Percentiles rank a stretch among this genome's conserved stretches.
phyloP scores from a whole-genome alignment of 73 alveolate species.

The Durusdinium trenchii region DNA sequence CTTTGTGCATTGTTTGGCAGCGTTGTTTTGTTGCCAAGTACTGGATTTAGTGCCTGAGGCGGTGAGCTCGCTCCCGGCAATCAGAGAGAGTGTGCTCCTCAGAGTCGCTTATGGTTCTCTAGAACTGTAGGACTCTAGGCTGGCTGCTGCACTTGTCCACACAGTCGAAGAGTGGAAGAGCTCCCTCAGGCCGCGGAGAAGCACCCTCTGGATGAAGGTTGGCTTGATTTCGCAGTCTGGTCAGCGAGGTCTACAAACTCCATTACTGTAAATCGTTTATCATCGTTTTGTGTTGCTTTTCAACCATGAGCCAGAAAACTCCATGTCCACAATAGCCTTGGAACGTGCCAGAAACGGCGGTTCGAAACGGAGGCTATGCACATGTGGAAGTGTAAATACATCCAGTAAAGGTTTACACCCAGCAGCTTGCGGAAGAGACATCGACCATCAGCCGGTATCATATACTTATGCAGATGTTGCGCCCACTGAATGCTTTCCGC shows the following conservation, averaged over 20 bases:
- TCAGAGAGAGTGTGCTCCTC: slow-evolving; percentile 41
- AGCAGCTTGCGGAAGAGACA: not conserved
- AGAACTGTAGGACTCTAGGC: not conserved
- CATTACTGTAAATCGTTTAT: too few relatives aligned
- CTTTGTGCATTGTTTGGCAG: too few relatives aligned
- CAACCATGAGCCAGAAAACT: too few relatives aligned
- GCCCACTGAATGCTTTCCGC: not conserved
- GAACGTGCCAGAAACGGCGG: too few relatives aligned
- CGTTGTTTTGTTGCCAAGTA: too few relatives aligned
- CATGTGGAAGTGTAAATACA: slow-evolving; percentile 43
- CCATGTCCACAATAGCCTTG: not conserved
- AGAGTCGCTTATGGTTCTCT: not conserved
- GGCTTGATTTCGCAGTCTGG: not conserved
- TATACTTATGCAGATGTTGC: not conserved
- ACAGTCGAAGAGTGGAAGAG: not conserved
- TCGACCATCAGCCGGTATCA: not conserved
- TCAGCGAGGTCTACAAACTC: not conserved
- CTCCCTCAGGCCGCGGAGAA: slow-evolving; percentile 27
- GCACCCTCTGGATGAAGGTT: not conserved
- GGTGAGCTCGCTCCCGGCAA: slow-evolving; percentile 87
- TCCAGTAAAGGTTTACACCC: slow-evolving; percentile 52
- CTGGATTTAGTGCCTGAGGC: slow-evolving; percentile 25
- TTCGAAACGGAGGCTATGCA: too few relatives aligned
- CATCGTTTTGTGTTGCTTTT: too few relatives aligned
- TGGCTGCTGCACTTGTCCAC: too few relatives aligned